phyloP scores from a whole-genome alignment of 768 basidiomycete genomes.

The Macrolepiota fuliginosa region DNA sequence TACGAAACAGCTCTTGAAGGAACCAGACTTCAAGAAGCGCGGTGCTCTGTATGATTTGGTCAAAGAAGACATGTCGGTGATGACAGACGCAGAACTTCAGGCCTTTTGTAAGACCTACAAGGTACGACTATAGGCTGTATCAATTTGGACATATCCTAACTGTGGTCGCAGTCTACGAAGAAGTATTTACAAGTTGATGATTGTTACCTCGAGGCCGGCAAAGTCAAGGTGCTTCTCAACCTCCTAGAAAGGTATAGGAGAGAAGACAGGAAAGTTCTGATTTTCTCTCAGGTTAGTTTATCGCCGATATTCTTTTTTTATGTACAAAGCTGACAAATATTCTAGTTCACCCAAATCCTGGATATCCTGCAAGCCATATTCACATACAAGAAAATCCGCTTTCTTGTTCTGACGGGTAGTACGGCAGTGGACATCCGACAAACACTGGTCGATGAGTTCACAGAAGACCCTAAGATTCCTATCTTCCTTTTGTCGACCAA shows the following conservation, averaged over 20 bases:
- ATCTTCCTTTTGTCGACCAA: conserved; percentile 92
- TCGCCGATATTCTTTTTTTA: not conserved
- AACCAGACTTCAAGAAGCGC: conserved; percentile 87
- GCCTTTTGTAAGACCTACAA: conserved; percentile 83
- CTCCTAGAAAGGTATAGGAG: conserved; percentile 66
- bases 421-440: conserved; percentile 95
- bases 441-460: conserved; percentile 93
- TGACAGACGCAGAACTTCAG: conserved; percentile 97
- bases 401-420: conserved; percentile 84
- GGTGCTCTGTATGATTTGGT: conserved; percentile 80
- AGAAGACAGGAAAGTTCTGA: conserved; percentile 78
- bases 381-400: conserved; percentile 67
- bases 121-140: conserved; percentile 39
- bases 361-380: conserved; percentile 89
- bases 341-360: conserved; percentile 91
- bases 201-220: conserved; percentile 86
- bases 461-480: conserved; percentile 79
- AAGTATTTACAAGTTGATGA: conserved; percentile 72
- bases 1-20: conserved; percentile 82
- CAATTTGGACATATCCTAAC: not conserved
- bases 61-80: conserved; percentile 96
- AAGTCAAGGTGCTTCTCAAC: conserved; percentile 70
- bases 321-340: not conserved
- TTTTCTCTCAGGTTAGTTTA: conserved; percentile 85
- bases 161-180: conserved; percentile 52